Conservation (phyloP, 2,329 filamentous ascomycete genomes). For the Pseudogymnoascus destructans region DNA sequence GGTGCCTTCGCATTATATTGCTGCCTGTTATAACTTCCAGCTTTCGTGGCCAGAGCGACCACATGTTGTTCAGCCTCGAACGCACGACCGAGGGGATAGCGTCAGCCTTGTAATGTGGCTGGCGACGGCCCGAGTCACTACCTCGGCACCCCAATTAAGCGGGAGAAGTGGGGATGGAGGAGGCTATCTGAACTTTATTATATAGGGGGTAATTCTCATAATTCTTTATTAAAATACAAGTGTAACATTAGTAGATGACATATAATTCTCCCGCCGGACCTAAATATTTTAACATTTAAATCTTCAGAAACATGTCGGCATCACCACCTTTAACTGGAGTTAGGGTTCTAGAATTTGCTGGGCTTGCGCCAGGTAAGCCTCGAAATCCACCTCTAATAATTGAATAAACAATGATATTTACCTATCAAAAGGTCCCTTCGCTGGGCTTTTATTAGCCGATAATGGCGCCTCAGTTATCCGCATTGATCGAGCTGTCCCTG, state of each 20-base stretch:
- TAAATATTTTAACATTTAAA: neutral
- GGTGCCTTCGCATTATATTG: neutral
- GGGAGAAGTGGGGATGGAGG: neutral
- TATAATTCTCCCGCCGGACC: neutral
- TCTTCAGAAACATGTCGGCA: slow-evolving; percentile 15
- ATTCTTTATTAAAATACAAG: neutral
- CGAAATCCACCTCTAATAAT: neutral
- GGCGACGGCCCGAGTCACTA: neutral
- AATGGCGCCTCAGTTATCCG: slow-evolving; percentile 80
- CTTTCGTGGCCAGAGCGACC: neutral
- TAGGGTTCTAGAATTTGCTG: slow-evolving; percentile 53
- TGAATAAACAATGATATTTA: slow-evolving; percentile 5
- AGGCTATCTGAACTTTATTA: neutral
- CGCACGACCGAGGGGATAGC: neutral
- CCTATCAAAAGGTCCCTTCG: slow-evolving; percentile 58
- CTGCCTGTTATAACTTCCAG: neutral
- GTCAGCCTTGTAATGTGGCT: neutral
- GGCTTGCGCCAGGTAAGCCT: slow-evolving; percentile 41
- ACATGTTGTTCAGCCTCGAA: neutral
- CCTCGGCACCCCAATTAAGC: slow-evolving; percentile 2
- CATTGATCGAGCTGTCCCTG: slow-evolving; percentile 54
- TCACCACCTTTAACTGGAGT: slow-evolving; percentile 39
- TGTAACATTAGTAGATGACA: neutral
- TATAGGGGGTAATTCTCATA: neutral
- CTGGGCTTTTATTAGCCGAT: slow-evolving; percentile 78